Base-by-base conservation (phyloP, 352 stramenopile species). In the Thraustochytrium sp. region DNA sequence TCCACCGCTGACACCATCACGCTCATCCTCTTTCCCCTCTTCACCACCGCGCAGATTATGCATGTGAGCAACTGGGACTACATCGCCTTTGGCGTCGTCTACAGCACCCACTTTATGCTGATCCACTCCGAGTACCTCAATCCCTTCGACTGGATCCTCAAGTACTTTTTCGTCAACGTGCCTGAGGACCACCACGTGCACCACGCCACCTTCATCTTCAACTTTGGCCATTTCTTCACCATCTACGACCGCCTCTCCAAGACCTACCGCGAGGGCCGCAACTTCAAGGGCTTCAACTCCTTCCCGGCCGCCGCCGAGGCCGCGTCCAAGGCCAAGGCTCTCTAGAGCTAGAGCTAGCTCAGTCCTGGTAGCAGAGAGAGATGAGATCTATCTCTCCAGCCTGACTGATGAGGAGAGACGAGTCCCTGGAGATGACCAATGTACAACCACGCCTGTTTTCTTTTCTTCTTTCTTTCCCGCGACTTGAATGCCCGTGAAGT, bases 171-270 rank as follows among this genome's bases (percentile, higher is more conserved):
- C 23, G 89, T 95, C 44, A 91, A 91, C 9, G 93, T 90, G 37
- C 84, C 89, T 0, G 90, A 86, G n/a, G 90, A 94, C 87, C 91
- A 95, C 88, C 91, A 95, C 86, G 90, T 94, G 16, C 91, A 95
- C 88, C 91, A 95, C 75, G 92, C 90, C 59, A 88, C 93, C 77
- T 95, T 95, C 87, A 92, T 90, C 55, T 93, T 89, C 56, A 95
- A 95, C 86, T 95, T 90, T 87, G 90, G 90, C 36, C 91, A 95
- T 87, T 88, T 93, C 48, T 94, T 95, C 82, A 92, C 75, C 42
- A 84, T 84, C 31, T 84, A 82, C 42, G 75, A 84, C 36, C 54
- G 49, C 18, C 37, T 84, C 11, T 64, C 75, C 34, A 54, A 54
- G 26, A 84, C 75, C 26, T 84, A 84, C 53, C 68, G 68, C 31